phyloP scores from a whole-genome alignment of 2,329 filamentous ascomycete genomes.

The Pestalotiopsis sp. region DNA sequence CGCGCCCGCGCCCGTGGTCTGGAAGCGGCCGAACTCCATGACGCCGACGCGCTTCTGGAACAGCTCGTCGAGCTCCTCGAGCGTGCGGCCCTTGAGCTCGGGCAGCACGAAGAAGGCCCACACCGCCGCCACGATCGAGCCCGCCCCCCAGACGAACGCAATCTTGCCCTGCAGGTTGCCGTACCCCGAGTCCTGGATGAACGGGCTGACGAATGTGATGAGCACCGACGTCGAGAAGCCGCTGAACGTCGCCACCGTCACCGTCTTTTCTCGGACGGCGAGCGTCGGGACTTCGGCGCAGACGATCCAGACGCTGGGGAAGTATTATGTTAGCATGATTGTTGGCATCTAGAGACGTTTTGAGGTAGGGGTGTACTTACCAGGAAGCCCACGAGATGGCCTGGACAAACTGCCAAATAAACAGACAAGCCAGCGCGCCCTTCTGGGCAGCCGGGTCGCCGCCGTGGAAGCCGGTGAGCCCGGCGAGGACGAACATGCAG shows the following conservation, averaged over 20 bases:
- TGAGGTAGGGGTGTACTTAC: not conserved
- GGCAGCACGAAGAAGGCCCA: constrained; percentile 31
- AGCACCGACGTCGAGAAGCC: constrained; percentile 26
- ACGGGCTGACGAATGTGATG: constrained; percentile 31
- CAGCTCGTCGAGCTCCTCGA: constrained; percentile 32
- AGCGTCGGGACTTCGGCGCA: constrained; percentile 28
- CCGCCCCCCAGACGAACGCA: constrained; percentile 29
- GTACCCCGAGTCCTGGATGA: constrained; percentile 26
- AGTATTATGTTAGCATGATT: not conserved
- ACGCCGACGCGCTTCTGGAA: constrained; percentile 20
- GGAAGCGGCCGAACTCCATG: constrained; percentile 8
- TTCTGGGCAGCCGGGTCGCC: constrained; percentile 11
- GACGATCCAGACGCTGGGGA: constrained; percentile 27
- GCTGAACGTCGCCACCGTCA: constrained; percentile 26
- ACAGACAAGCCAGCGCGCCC: constrained; percentile 16
- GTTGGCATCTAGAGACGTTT: not conserved
- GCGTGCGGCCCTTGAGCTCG: constrained; percentile 31
- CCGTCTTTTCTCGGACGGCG: constrained; percentile 29
- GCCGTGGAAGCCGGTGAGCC: constrained; percentile 13
- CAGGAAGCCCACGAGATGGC: constrained; percentile 19
- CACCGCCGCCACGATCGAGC: constrained; percentile 22
- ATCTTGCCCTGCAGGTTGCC: constrained; percentile 24
- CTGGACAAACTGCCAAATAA: constrained; percentile 19
- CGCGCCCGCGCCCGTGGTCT: constrained; percentile 7
- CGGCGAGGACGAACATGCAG: constrained; percentile 15